These are phyloP conservation scores for Globomyces pollinis-pini DNA, from an alignment of 192 early-diverging fungal species.

Conservation along the genomic window DNA sequence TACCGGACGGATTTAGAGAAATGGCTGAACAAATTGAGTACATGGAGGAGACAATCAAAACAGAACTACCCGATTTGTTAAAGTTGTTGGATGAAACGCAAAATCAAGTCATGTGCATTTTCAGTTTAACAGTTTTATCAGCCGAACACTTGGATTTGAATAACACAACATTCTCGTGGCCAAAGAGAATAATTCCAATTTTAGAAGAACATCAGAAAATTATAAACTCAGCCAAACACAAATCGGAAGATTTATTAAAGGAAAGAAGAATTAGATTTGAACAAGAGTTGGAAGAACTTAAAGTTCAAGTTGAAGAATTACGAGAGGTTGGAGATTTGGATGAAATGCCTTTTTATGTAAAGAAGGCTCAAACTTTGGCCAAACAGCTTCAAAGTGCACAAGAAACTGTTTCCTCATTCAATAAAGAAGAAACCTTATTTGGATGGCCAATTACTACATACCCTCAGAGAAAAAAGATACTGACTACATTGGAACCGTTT, in stretches of 20 bases:
- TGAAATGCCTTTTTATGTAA: constrained; percentile 63
- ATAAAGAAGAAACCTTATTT: constrained; percentile 57
- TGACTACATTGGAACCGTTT: constrained; percentile 47
- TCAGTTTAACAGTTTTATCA: constrained; percentile 47
- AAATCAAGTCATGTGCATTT: constrained; percentile 41
- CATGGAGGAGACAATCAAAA: constrained; percentile 38
- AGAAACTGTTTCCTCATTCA: constrained; percentile 54
- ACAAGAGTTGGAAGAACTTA: constrained; percentile 47
- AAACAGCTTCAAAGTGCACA: constrained; percentile 46
- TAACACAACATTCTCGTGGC: constrained; percentile 57
- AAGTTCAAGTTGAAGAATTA: constrained; percentile 51
- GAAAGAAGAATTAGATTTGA: constrained; percentile 50
- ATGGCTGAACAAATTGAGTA: constrained; percentile 59
- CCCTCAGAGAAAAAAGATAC: constrained; percentile 49
- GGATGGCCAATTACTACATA: constrained; percentile 53
- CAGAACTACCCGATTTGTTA: constrained; percentile 40
- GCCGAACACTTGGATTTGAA: constrained; percentile 52
- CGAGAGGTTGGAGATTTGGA: constrained; percentile 56
- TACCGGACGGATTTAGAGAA: constrained; percentile 56
- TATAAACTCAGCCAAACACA: constrained; percentile 44
- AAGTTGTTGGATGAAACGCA: constrained; percentile 45
- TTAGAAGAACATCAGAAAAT: constrained; percentile 47
- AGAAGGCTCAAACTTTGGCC: constrained; percentile 50
- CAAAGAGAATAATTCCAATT: constrained; percentile 41
- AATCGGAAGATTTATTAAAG: constrained; percentile 40